phyloP scores from a whole-genome alignment of 345 rosid genomes.

The Salix brachista region DNA sequence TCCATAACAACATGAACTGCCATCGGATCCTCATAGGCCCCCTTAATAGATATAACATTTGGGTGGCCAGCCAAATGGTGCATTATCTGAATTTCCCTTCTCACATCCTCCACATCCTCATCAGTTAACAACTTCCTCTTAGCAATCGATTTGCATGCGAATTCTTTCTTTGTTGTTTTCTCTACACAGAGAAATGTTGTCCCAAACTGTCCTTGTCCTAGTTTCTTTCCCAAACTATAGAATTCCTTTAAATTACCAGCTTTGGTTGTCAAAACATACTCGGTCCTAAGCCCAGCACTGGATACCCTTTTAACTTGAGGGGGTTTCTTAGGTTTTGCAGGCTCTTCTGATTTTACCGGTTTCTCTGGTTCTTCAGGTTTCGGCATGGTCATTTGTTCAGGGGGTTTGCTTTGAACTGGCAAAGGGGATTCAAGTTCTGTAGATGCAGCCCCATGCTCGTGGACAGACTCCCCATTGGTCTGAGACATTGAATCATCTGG shows the following conservation, averaged over 20 bases:
- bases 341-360: slow-evolving; percentile 11
- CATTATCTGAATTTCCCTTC: slow-evolving; percentile 34
- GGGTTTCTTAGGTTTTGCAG: slow-evolving; percentile 12
- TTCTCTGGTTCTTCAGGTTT: slow-evolving; percentile 18
- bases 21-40: slow-evolving; percentile 28
- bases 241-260: slow-evolving; percentile 26
- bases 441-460: slow-evolving; percentile 31
- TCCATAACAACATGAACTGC: slow-evolving; percentile 33
- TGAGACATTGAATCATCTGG: slow-evolving; percentile 22
- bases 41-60: slow-evolving; percentile 31
- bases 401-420: slow-evolving; percentile 67
- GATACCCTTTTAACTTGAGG: slow-evolving; percentile 19
- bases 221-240: slow-evolving; percentile 27
- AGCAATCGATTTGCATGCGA: slow-evolving; percentile 32
- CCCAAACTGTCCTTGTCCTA: slow-evolving; percentile 31
- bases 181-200: slow-evolving; percentile 26
- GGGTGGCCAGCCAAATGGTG: slow-evolving; percentile 33
- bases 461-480: slow-evolving; percentile 29
- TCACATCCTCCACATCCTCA: slow-evolving; percentile 32
- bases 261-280: slow-evolving; percentile 19
- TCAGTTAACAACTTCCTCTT: slow-evolving; percentile 27
- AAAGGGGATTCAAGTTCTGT: slow-evolving; percentile 43
- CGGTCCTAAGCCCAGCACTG: slow-evolving; percentile 25
- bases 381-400: slow-evolving; percentile 56
- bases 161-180: slow-evolving; percentile 18